Base-by-base conservation (phyloP, 768 basidiomycete species). In the Leccinellum luteum region DNA sequence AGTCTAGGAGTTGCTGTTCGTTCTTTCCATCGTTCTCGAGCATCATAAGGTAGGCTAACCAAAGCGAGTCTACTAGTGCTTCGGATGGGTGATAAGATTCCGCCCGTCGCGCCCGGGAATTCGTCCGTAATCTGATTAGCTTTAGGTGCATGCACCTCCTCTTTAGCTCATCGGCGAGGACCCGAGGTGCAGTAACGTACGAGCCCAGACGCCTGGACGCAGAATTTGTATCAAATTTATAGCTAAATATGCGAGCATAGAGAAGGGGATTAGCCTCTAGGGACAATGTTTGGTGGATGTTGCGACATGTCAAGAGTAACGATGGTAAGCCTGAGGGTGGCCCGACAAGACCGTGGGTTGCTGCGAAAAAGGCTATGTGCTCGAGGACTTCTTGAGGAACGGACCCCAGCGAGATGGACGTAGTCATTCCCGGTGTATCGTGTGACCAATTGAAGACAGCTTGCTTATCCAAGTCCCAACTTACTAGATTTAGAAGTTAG, bases 21-120 rank as follows among this genome's bases (percentile, higher is more conserved):
- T 92, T 92, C 66, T 81, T 85, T 44, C 84, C 87, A 28, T 87
- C 87, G 62, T 90, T 87, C 74, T 94, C 92, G 48, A 93, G 74
- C 79, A 92, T 81, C 84, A 93, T 84, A 35, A 90, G 72, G 66
- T 88, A 92, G 27, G 85, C 80, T 28, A 81, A 80, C 77, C 85
- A 87, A 6, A 92, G 79, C 14, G 83, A 66, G n/a, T 84, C 76
- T 43, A 48, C 34, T 35, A 52, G 48, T n/a, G 51, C 6, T n/a
- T 51, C 49, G 3, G 45, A n/a, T 15, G 27, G 12, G 23, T 75
- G 73, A 45, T 63, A 65, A 27, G 71, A 63, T 41, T 63, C 68
- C 1, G 66, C 54, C 14, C 58, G 44, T 17, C 25, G 59, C 49
- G 65, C 53, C 43, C 64, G 61, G 34, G 66, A 62, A 34, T 60